phyloP scores from a whole-genome alignment of 768 basidiomycete species.

The Inosperma sp. region DNA sequence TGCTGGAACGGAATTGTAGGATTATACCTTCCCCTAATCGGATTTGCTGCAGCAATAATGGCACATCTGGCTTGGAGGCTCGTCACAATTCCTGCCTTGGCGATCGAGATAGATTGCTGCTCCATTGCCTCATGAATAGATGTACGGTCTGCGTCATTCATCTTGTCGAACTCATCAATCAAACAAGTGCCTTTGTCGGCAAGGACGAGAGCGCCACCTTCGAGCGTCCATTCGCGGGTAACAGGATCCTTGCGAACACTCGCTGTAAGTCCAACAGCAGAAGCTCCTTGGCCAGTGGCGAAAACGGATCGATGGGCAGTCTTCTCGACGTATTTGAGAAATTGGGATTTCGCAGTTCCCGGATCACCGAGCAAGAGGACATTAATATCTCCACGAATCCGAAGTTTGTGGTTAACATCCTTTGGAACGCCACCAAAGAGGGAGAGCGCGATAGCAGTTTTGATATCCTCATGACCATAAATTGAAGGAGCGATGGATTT shows the following conservation, averaged over 20 bases:
- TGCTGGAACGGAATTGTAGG: constrained; percentile 98
- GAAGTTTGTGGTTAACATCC: constrained; percentile 94
- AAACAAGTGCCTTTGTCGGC: constrained; percentile 97
- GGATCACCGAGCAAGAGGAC: constrained; percentile 95
- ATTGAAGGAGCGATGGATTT: constrained; percentile 99
- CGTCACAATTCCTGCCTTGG: constrained; percentile 99
- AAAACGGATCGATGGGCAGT: constrained; percentile 97
- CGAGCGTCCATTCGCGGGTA: constrained; percentile 96
- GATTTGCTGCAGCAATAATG: constrained; percentile 97
- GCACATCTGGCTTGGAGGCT: constrained; percentile 96
- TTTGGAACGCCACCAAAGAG: constrained; percentile 93
- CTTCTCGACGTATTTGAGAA: constrained; percentile 98
- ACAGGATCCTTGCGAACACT: constrained; percentile 98
- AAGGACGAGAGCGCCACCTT: constrained; percentile 96
- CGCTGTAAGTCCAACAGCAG: constrained; percentile 96
- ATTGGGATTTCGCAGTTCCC: constrained; percentile 98
- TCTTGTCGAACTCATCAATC: constrained; percentile 99
- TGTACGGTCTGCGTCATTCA: constrained; percentile 97
- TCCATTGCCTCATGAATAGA: constrained; percentile 99
- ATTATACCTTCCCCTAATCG: constrained; percentile 94
- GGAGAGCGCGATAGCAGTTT: constrained; percentile 92
- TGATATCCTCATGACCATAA: constrained; percentile 99
- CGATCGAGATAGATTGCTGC: constrained; percentile 98
- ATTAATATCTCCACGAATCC: constrained; percentile 97
- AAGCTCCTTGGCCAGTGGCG: constrained; percentile 97